Percentiles rank a stretch among this genome's conserved stretches.
phyloP scores from a whole-genome alignment of 768 basidiomycete genomes.

The Calocybe cyanea region DNA sequence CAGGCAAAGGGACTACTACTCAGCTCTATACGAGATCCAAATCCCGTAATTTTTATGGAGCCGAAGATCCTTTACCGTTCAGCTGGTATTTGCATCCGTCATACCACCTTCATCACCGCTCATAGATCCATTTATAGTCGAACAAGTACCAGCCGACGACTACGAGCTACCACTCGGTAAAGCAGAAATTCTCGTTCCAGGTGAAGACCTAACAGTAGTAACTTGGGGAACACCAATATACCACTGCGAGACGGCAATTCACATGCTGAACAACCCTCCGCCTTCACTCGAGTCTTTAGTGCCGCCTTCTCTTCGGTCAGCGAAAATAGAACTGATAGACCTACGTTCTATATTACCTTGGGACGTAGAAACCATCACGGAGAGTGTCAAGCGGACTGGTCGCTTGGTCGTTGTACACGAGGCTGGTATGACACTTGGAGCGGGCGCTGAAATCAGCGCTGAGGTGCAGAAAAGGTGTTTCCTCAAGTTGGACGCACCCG shows the following conservation, averaged over 20 bases:
- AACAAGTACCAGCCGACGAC: slow-evolving; percentile 90
- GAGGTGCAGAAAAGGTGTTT: slow-evolving; percentile 89
- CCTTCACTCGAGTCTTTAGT: slow-evolving; percentile 58
- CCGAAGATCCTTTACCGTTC: slow-evolving; percentile 92
- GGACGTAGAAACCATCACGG: slow-evolving; percentile 76
- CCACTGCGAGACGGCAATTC: slow-evolving; percentile 81
- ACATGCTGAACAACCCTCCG: slow-evolving; percentile 67
- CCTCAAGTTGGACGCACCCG: slow-evolving; percentile 82
- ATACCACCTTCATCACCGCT: background rate
- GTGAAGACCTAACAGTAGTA: slow-evolving; percentile 83
- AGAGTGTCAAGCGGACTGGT: slow-evolving; percentile 84
- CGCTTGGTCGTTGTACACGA: slow-evolving; percentile 89
- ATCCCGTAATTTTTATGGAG: slow-evolving; percentile 94
- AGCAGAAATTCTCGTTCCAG: slow-evolving; percentile 71
- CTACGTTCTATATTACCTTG: slow-evolving; percentile 86
- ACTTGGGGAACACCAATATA: slow-evolving; percentile 95
- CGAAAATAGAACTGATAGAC: slow-evolving; percentile 87
- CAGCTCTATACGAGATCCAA: slow-evolving; percentile 85
- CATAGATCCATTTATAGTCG: slow-evolving; percentile 44
- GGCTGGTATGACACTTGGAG: slow-evolving; percentile 82
- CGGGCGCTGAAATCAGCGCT: slow-evolving; percentile 89
- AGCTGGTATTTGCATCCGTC: slow-evolving; percentile 43
- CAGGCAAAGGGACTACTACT: slow-evolving; percentile 94
- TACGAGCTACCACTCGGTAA: slow-evolving; percentile 78
- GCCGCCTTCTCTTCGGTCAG: slow-evolving; percentile 59